Percentiles rank a stretch among this genome's conserved stretches.
These are phyloP conservation scores for Elymus sibiricus DNA, from an alignment of 176 grass and related monocot species.

Conservation along the genomic window DNA sequence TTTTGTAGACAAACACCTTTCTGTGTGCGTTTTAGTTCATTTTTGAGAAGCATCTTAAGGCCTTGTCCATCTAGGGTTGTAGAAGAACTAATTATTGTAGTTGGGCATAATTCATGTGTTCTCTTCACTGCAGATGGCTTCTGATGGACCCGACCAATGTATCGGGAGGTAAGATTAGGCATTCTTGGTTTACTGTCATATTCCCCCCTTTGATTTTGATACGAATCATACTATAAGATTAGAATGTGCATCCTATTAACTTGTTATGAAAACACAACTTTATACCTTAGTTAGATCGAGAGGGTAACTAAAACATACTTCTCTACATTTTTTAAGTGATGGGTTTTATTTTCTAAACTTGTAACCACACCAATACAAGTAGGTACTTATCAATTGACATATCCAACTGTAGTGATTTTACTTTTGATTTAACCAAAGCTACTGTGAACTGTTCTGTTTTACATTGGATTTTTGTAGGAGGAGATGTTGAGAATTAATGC, in stretches of 20 bases:
- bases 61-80: not conserved
- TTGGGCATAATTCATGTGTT: slow-evolving; percentile 10
- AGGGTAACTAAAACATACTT: not conserved
- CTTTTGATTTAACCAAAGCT: not conserved
- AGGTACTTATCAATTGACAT: not conserved
- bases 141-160: slow-evolving; percentile 22
- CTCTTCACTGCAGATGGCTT: not conserved
- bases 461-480: not conserved
- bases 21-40: not conserved
- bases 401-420: not conserved
- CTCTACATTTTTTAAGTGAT: not conserved
- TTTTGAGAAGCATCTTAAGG: not conserved
- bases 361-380: not conserved
- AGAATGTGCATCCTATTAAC: not conserved
- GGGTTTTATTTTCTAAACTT: not conserved
- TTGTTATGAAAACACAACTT: not conserved
- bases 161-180: slow-evolving; percentile 25
- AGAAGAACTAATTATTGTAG: not conserved
- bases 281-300: not conserved
- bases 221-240: not conserved
- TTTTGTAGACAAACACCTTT: not conserved
- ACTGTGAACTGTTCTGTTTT: not conserved
- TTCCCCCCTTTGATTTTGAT: not conserved
- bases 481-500: not conserved
- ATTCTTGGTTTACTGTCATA: slow-evolving; percentile 10